These are phyloP conservation scores for Oemleria cerasiformis DNA, from an alignment of 306 rosid genomes.

Conservation along the genomic window DNA sequence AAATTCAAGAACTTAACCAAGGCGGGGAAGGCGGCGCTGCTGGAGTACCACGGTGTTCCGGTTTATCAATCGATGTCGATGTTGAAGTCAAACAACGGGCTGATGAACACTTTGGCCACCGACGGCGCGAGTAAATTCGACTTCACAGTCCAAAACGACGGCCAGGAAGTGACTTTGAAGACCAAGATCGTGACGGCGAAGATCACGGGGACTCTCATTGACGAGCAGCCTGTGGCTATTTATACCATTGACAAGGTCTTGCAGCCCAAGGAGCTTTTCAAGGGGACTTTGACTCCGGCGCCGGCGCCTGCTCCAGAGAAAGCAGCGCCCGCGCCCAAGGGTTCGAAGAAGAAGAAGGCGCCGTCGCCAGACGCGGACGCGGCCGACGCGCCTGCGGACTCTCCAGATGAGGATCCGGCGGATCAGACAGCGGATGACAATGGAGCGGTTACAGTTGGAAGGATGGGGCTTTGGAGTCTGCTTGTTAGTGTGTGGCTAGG, in stretches of 20 bases:
- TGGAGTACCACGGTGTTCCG: slow-evolving; percentile 68
- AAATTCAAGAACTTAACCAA: slow-evolving; percentile 67
- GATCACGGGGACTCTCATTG: slow-evolving; percentile 60
- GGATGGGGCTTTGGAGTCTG: slow-evolving; percentile 23
- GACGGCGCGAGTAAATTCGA: slow-evolving; percentile 69
- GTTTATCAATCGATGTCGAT: slow-evolving; percentile 50
- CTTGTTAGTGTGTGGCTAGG: slow-evolving; percentile 28
- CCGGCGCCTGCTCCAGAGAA: slow-evolving; percentile 64
- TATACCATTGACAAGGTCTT: slow-evolving; percentile 59
- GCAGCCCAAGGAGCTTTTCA: slow-evolving; percentile 64
- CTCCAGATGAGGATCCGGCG: slow-evolving; percentile 42
- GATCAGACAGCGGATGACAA: slow-evolving; percentile 53
- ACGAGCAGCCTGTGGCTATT: slow-evolving; percentile 64
- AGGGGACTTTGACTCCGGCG: slow-evolving; percentile 46
- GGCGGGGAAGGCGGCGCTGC: slow-evolving; percentile 48
- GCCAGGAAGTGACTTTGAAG: slow-evolving; percentile 55
- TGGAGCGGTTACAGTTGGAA: slow-evolving; percentile 31
- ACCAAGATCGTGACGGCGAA: slow-evolving; percentile 56
- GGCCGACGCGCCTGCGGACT: slow-evolving; percentile 33
- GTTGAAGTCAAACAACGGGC: slow-evolving; percentile 68
- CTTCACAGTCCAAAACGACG: slow-evolving; percentile 79
- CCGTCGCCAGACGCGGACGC: slow-evolving; percentile 18
- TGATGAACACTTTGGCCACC: slow-evolving; percentile 70
- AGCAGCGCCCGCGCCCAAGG: slow-evolving; percentile 49
- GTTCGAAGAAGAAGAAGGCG: slow-evolving; percentile 30